Evolutionary conservation across 2,329 filamentous ascomycete genomes (phyloP), one percentile per base, ranked within the genome.

Genomic region (Penicillium hesseltinei): DNA sequence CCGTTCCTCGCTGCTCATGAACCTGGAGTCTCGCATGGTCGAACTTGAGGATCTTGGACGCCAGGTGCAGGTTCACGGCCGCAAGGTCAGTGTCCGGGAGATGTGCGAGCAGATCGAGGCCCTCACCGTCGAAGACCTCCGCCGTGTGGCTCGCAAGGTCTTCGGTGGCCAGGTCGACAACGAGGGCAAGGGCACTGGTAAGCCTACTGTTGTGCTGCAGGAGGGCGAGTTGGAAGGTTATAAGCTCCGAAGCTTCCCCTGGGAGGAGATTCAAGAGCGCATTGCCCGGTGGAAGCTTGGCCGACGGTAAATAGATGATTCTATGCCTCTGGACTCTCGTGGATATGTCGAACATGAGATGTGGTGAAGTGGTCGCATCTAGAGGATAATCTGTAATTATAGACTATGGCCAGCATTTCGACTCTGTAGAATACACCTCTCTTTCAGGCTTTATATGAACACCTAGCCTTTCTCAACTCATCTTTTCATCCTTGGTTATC

Each of bases 1-100:
- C 17, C 86, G 92, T 42, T 92, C 88, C 15, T 90, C 86, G 56
- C 81, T 99, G 40, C 83, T 99, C 49, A 99, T 99, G 94, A 99
- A 99, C 77, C 85, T 99, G 29, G 94, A 99, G 79, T 92, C 87
- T 66, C 84, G 94, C 59, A 97, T 99, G 92, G 92, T 99, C 10
- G 94, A 97, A 78, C 84, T 99, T 7, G 94, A 99, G 77, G 94
- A 99, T 73, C 82, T 99, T 0, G 94, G 94, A 23, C 81, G 94
- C 61, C 93, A 97, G 74, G 91, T 99, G 11, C 94, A 97, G 79
- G 91, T 97, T n/a, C 92, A 97, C 72, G 94, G 93, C 23, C 85
- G 86, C 64, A 96, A 97, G 78, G 85, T 97, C 7, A 89, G 93
- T 2, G 92, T 97, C 8, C 85, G 86, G 64, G 92, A 97, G 72